Base-by-base conservation (phyloP, 805 yeast genomes). In the Wickerhamiella kurtzmanii region DNA sequence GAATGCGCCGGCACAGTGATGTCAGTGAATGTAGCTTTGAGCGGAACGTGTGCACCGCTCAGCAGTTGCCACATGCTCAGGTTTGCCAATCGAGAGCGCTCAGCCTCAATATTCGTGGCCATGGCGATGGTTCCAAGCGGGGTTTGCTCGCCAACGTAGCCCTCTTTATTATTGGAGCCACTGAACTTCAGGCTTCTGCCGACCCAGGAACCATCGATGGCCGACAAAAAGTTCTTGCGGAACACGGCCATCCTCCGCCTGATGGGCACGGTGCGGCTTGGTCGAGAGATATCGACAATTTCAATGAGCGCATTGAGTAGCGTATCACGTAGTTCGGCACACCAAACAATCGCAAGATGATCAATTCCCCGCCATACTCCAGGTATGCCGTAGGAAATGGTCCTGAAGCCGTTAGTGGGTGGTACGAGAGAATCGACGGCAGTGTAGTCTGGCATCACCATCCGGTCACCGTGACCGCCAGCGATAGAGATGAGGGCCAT, bases 301-400 rank as follows among this genome's bases (percentile, higher is more conserved):
- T 75, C 80, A 42, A 82, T 64, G 35, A 92, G 58, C 0, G 79
- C 66, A 44, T 65, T 65, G 6, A 84, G 80, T 1, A 89, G 53
- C 15, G 71, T 74, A 45, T 73, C 69, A 45, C 96, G 72, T 36
- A 88, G 65, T 61, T 89, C 96, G 50, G 79, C 83, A 64, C 98
- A 89, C 98, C 98, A 89, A 1, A 89, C 95, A 43, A 92, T 79
- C 0, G 97, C 96, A 53, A 86, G 71, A 65, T 89, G 98, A 62
- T 89, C 97, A 37, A 87, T 79, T 1, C 96, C 82, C 0, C 95
- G 79, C 95, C 96, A 89, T 1, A 89, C 96, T 2, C 72, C 73
- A 0, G 95, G 95, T 9, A 89, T 81, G 1, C 95, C 88, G 0
- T 92, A 79, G 0, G 96, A 76, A 55, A 77, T 84, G 0, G 81